Percentiles rank a stretch among this genome's conserved stretches.
These are phyloP conservation scores for Graphium sp. DNA, from an alignment of 2,329 filamentous ascomycete genomes.

Conservation along the genomic window DNA sequence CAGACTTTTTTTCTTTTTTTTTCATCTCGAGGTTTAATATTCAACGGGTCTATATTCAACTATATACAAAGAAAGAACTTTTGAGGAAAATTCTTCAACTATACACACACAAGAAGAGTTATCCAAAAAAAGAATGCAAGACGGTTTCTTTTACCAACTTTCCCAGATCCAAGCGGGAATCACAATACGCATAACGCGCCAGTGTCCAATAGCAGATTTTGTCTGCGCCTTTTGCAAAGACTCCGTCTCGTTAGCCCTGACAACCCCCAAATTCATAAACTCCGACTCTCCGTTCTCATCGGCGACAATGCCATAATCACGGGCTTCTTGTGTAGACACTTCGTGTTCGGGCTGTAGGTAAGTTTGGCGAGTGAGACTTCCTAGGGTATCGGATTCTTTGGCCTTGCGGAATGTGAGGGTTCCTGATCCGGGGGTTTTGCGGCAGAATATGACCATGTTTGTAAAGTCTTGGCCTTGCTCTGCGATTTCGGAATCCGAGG, in stretches of 20 bases:
- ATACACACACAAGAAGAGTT: too few species aligned
- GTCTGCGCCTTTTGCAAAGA: constrained; percentile 57
- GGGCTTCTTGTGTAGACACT: too few species aligned
- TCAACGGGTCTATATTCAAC: too few species aligned
- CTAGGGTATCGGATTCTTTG: constrained; percentile 47
- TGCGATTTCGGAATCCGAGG: constrained; percentile 27
- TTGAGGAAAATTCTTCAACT: too few species aligned
- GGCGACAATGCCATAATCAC: too few species aligned
- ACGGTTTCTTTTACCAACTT: constrained; percentile 54
- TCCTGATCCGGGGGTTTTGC: constrained; percentile 37
- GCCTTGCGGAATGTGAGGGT: constrained; percentile 51
- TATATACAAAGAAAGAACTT: too few species aligned
- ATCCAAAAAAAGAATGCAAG: too few species aligned
- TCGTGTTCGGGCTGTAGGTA: constrained; percentile 62
- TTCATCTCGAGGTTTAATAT: too few species aligned
- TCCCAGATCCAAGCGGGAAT: constrained; percentile 71
- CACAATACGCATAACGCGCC: constrained; percentile 79
- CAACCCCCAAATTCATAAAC: constrained; percentile 31
- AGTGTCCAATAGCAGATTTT: constrained; percentile 68
- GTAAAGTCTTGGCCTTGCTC: constrained; percentile 54
- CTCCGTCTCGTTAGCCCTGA: constrained; percentile 46
- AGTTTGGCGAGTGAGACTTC: constrained; percentile 49
- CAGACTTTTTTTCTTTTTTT: too few species aligned
- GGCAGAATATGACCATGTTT: constrained; percentile 94
- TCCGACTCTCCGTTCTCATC: constrained; percentile 25